Evolutionary conservation across 306 rosid genomes (phyloP).

Genomic region (Nissolia schottii): DNA sequence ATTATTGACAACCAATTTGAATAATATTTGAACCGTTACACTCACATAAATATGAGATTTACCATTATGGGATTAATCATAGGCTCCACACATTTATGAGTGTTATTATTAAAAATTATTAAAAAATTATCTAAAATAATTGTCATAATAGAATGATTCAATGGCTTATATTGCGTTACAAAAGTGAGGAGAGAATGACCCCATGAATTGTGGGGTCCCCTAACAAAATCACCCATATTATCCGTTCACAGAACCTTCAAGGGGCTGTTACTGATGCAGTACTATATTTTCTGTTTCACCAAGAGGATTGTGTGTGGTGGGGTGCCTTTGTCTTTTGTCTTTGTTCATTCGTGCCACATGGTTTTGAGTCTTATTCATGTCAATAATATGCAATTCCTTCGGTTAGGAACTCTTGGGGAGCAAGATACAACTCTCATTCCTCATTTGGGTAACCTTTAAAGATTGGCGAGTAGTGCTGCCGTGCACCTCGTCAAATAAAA

Average conservation of each 20-base stretch:
- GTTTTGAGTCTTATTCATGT: background rate
- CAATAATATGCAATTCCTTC: background rate
- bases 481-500: too few species aligned
- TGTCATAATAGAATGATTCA: too few species aligned
- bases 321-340: background rate
- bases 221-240: slow-evolving; percentile 7
- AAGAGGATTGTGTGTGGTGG: background rate
- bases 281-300: slow-evolving; percentile 12
- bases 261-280: background rate
- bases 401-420: background rate
- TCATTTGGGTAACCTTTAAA: background rate
- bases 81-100: too few species aligned
- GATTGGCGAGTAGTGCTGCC: too few species aligned
- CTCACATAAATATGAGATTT: too few species aligned
- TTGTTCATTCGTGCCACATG: background rate
- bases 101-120: too few species aligned
- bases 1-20: too few species aligned
- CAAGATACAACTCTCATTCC: background rate
- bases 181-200: slow-evolving; percentile 10
- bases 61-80: too few species aligned
- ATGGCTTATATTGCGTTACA: background rate
- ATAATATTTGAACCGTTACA: too few species aligned
- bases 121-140: too few species aligned
- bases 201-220: background rate
- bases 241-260: background rate